Evolutionary conservation across 176 grass and related monocot species (phyloP), one percentile per base, ranked within the genome.

Genomic region (Triticum dicoccoides): DNA sequence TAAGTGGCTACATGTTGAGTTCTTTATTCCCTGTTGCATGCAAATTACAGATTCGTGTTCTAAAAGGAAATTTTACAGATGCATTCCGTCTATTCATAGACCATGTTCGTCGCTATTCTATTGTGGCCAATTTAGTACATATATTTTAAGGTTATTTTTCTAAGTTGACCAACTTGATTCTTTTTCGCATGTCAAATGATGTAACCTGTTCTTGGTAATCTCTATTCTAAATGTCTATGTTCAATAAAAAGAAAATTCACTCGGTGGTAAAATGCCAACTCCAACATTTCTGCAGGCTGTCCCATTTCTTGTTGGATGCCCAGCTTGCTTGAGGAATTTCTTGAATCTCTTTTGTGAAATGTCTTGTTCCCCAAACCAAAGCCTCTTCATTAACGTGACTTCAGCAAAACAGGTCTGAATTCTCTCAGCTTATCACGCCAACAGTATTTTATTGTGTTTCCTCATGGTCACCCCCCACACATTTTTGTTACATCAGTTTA

Each of bases 291-390:
- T 88, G 83, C 83, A 98, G 97, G 97, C 90, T 74, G 79, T 98
- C 88, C 97, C 97, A 66, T 95, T 98, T 94, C 93, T 98, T 92
- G 97, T 98, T 79, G 92, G 97, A 89, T 98, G 97, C 80, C 97
- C 97, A 78, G 97, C 97, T 86, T 98, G 97, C 88, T 83, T 98
- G 82, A 96, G 97, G 80, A 98, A 98, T 88, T 98, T 98, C 83
- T 87, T 98, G 70, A 99, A 99, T 88, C 87, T 91, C 64, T 94
- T 94, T 59, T 99, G 97, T 69, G 97, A 96, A 77, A 91, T 99
- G 86, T 88, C 94, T 79, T 96, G 97, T 85, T 99, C 97, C 91
- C 94, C 97, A 59, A 90, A 94, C 78, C 97, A 99, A 94, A 94
- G 97, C 63, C 92, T 94, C 65, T 99, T 99, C 85, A 85, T 99